A percentile compares a stretch with the other conserved stretches of the same genome.
Conservation (phyloP, 2,329 filamentous ascomycete genomes). For the Cladosporium sphaerospermum region DNA sequence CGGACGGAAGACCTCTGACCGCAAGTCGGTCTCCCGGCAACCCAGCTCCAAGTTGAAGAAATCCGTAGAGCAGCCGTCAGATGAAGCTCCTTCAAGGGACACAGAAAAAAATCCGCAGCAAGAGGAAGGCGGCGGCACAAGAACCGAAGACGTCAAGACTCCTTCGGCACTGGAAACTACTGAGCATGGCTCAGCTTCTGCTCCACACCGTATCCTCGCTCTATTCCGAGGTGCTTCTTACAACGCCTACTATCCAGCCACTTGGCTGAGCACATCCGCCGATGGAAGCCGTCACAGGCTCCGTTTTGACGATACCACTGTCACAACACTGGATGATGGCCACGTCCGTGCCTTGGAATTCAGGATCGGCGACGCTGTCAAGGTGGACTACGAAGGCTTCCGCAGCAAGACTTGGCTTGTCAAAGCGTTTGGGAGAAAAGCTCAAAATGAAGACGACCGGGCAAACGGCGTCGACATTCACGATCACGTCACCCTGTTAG, state of each 20-base stretch:
- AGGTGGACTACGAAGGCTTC: conserved; percentile 40
- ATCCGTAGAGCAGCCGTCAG: neutral
- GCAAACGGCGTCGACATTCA: conserved; percentile 35
- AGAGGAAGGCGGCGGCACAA: neutral
- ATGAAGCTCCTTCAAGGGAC: neutral
- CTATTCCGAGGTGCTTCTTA: conserved; percentile 46
- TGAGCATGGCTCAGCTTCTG: neutral
- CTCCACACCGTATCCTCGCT: conserved; percentile 51
- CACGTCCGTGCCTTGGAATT: conserved; percentile 40
- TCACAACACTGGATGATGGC: conserved; percentile 34
- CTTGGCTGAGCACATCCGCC: conserved; percentile 45
- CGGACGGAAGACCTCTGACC: neutral
- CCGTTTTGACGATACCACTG: conserved; percentile 44
- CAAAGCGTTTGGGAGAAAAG: conserved; percentile 36
- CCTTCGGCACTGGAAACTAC: no score
- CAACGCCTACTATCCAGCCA: conserved; percentile 54
- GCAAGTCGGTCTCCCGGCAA: neutral
- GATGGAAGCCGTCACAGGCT: conserved; percentile 39
- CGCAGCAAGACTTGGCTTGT: conserved; percentile 41
- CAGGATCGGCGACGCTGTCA: conserved; percentile 39
- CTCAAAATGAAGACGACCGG: conserved; percentile 22
- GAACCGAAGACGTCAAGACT: no score
- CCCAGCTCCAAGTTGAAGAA: conserved; percentile 4
- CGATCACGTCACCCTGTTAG: conserved; percentile 35
- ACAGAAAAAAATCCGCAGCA: neutral